phyloP scores from a whole-genome alignment of 768 basidiomycete species.

The Kwoniella sp. region DNA sequence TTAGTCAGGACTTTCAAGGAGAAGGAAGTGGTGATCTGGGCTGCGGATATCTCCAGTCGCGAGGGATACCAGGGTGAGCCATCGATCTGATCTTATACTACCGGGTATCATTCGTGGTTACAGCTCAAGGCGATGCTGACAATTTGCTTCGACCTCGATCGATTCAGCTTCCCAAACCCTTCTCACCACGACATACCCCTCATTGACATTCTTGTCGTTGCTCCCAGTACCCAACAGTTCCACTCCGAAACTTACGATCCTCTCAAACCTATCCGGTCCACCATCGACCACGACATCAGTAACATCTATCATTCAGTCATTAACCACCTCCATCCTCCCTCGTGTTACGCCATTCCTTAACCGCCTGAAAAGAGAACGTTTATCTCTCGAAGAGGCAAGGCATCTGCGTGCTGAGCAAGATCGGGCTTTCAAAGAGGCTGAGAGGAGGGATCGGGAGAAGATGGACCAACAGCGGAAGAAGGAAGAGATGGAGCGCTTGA shows the following conservation, averaged over 20 bases:
- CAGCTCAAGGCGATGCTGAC: no score
- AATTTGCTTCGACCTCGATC: no score
- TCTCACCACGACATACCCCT: conserved; percentile 87
- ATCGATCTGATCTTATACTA: neutral
- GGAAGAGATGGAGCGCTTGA: conserved; percentile 56
- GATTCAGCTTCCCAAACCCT: conserved; percentile 58
- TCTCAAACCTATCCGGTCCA: conserved; percentile 80
- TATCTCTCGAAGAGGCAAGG: conserved; percentile 60
- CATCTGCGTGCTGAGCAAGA: conserved; percentile 72
- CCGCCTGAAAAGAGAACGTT: conserved; percentile 61
- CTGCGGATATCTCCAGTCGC: conserved; percentile 78
- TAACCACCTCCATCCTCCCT: conserved; percentile 73
- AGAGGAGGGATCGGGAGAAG: conserved; percentile 68
- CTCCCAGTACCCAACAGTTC: conserved; percentile 60
- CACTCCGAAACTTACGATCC: conserved; percentile 65
- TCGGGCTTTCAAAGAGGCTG: conserved; percentile 70
- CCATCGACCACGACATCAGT: conserved; percentile 67
- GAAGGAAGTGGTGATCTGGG: conserved; percentile 84
- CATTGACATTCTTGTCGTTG: conserved; percentile 85
- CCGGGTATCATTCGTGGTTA: no score
- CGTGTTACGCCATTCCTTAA: conserved; percentile 75
- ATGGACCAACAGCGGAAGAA: conserved; percentile 62
- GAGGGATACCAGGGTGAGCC: conserved; percentile 74
- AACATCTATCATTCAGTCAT: conserved; percentile 65
- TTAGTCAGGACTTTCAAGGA: conserved; percentile 71